Conservation (phyloP, 2,329 filamentous ascomycete species). For the Neobulgaria alba region DNA sequence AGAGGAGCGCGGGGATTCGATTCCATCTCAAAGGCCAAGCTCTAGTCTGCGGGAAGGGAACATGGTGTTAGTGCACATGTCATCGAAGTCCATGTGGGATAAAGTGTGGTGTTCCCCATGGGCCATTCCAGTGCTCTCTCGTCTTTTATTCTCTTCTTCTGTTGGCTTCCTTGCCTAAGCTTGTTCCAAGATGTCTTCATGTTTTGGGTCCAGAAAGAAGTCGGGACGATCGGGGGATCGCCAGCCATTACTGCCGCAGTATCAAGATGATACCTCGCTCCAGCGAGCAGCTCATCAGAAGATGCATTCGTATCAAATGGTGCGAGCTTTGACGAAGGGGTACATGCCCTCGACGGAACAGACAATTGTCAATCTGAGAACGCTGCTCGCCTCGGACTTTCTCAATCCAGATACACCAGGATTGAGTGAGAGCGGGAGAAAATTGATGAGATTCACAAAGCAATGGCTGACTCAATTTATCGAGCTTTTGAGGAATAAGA, state of each 20-base stretch:
- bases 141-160: no score
- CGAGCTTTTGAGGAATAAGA: constrained; percentile 75
- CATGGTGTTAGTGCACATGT: no score
- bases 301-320: constrained; percentile 88
- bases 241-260: constrained; percentile 71
- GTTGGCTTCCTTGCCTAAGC: no score
- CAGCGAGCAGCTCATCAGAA: constrained; percentile 78
- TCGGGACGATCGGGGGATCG: constrained; percentile 20
- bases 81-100: no score
- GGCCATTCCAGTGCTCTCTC: no score
- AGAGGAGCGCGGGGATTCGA: no score
- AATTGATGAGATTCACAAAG: constrained; percentile 62
- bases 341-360: constrained; percentile 93
- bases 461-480: constrained; percentile 74
- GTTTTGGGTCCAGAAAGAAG: constrained; percentile 27
- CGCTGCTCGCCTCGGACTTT: constrained; percentile 67
- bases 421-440: constrained; percentile 68
- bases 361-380: constrained; percentile 67
- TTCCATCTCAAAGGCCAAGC: no score
- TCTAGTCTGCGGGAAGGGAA: no score
- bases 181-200: constrained; percentile 28
- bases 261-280: constrained; percentile 70
- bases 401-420: constrained; percentile 68
- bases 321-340: constrained; percentile 70
- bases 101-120: no score